phyloP scores from a whole-genome alignment of 2,329 filamentous ascomycete genomes.

The Colletotrichum trifolii region DNA sequence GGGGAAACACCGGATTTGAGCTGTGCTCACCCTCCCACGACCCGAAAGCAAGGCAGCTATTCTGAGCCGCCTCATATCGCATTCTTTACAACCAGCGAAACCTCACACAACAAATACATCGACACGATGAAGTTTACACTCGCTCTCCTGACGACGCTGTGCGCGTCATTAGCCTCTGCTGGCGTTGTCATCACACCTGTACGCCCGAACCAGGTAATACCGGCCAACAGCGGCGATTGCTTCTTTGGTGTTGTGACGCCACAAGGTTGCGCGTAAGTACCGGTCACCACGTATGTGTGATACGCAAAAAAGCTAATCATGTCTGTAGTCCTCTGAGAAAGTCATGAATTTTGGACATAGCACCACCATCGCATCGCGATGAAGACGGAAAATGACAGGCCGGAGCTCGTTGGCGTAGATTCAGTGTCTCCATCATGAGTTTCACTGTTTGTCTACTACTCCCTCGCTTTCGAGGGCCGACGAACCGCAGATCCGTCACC shows the following conservation, averaged over 20 bases:
- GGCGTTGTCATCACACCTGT: constrained; percentile 68
- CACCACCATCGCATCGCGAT: constrained; percentile 10
- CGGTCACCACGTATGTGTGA: neutral
- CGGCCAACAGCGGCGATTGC: constrained; percentile 58
- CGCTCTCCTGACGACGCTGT: constrained; percentile 54
- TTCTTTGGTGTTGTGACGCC: constrained; percentile 67
- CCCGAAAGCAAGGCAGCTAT: constrained; percentile 14
- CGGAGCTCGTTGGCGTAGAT: constrained; percentile 25
- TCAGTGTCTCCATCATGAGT: neutral
- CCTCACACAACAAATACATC: neutral
- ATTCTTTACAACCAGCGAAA: neutral
- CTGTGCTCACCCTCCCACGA: neutral
- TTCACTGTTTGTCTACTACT: neutral
- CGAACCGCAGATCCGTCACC: constrained; percentile 25
- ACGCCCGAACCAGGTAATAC: constrained; percentile 61
- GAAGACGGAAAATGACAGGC: constrained; percentile 10
- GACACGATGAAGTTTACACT: constrained; percentile 55
- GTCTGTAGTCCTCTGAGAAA: constrained; percentile 14
- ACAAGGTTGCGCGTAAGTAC: constrained; percentile 66
- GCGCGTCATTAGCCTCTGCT: constrained; percentile 59
- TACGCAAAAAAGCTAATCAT: neutral
- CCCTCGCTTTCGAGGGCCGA: neutral
- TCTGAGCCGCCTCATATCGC: constrained; percentile 16
- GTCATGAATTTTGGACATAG: neutral
- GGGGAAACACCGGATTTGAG: neutral